phyloP scores from a whole-genome alignment of 768 basidiomycete genomes.

The Leccinum sublutescens region DNA sequence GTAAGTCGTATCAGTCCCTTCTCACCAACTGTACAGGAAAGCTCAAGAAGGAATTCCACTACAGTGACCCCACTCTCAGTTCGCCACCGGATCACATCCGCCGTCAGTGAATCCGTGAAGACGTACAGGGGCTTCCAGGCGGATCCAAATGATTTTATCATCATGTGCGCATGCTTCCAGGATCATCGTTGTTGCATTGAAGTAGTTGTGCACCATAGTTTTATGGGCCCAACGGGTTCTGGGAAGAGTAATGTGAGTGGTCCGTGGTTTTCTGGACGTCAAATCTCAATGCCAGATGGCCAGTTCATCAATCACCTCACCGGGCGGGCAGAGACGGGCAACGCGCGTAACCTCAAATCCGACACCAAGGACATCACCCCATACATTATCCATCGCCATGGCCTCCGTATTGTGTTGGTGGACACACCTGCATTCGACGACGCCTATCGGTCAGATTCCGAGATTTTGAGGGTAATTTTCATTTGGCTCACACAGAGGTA shows the following conservation, averaged over 20 bases:
- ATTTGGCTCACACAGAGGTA: conserved; percentile 21
- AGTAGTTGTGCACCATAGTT: not conserved
- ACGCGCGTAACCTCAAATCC: conserved; percentile 6
- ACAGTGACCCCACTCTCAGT: too few relatives aligned
- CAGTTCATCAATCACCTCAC: conserved; percentile 19
- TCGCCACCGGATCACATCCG: too few relatives aligned
- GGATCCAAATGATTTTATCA: too few relatives aligned
- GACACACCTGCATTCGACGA: conserved; percentile 23
- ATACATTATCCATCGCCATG: not conserved
- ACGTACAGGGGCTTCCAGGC: too few relatives aligned
- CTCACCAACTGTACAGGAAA: too few relatives aligned
- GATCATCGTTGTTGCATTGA: too few relatives aligned
- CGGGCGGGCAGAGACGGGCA: not conserved
- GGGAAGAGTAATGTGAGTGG: conserved; percentile 24
- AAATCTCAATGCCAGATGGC: not conserved
- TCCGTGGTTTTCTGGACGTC: not conserved
- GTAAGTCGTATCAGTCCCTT: too few relatives aligned
- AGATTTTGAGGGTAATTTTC: conserved; percentile 10
- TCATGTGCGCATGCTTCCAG: too few relatives aligned
- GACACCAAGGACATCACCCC: conserved; percentile 12
- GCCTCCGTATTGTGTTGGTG: conserved; percentile 14
- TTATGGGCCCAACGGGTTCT: conserved; percentile 28
- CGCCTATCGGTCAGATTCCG: conserved; percentile 12
- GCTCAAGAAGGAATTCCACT: too few relatives aligned
- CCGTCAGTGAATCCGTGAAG: too few relatives aligned